Base-by-base conservation (phyloP, 2,329 filamentous ascomycete genomes). In the Trichoderma harzianum region DNA sequence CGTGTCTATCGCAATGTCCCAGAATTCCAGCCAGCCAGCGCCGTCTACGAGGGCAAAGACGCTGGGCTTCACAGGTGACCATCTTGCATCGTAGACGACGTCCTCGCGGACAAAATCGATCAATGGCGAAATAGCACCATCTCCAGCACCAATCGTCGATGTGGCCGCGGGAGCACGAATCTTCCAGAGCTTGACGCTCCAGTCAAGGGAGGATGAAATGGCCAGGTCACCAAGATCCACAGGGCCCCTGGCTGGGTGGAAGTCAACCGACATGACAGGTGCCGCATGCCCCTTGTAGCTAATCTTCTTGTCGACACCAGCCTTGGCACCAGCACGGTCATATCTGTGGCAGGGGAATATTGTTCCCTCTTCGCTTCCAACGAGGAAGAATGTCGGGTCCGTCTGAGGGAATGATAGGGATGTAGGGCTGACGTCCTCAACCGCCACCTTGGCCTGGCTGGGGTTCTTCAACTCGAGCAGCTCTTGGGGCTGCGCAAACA, bases 291-390 rank as follows among this genome's bases (percentile, higher is more conserved):
- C 95, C 75, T 90, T 89, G 84, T 99, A 99, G 76, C 91, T 91
- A 72, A 98, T 91, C 73, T 95, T 91, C 70, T 92, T 89, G 80
- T 99, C 97, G 30, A 98, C 94, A 62, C 96, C 96, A 5, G 96
- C 95, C 84, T 98, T 98, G 75, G 96, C 96, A 72, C 96, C 96
- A 7, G 97, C 96, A 74, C 97, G 93, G 82, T 99, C 96, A 83
- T 99, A 99, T 73, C 96, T 89, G 81, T 99, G 96, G 79, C 97
- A 98, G 0, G 96, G 95, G 82, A 96, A 97, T 74, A 99, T 98
- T 61, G 92, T 92, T 65, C 97, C 97, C 84, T 99, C 96, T 84
- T 99, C 96, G 32, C 95, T 97, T 53, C 97, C 96, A 39, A 97
- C 93, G 4, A 99, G 90, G 86, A 99, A 99, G 82, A 97, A 98